phyloP scores from a whole-genome alignment of 2,329 filamentous ascomycete species.

The Decorospora gaudefroyi region DNA sequence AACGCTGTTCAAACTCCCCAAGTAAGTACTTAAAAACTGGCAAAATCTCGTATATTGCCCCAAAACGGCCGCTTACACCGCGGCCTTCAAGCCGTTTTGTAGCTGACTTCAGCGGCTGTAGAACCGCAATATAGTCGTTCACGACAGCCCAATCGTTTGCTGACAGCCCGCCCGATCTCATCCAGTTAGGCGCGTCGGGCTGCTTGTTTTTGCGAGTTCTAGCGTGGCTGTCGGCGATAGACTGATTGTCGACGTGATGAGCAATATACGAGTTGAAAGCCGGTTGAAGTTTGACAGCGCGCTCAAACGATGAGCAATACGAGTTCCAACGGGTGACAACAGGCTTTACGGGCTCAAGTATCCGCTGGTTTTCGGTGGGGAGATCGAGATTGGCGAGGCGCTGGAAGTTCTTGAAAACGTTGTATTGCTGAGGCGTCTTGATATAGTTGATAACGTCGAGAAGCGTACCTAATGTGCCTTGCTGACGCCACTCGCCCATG shows the following conservation, averaged over 20 bases:
- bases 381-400: background rate
- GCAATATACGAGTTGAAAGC: constrained; percentile 1
- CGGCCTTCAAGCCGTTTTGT: constrained; percentile 1
- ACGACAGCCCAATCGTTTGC: constrained; percentile 1
- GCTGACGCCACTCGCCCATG: background rate
- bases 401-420: background rate
- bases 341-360: background rate
- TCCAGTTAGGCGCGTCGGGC: background rate
- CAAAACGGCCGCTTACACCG: background rate
- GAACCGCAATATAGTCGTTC: background rate
- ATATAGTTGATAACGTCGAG: constrained; percentile 6
- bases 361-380: background rate
- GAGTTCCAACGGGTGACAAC: too few species aligned
- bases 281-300: background rate
- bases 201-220: background rate
- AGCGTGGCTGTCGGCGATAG: background rate
- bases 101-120: constrained; percentile 1
- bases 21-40: background rate
- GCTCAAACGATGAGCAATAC: background rate
- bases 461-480: background rate
- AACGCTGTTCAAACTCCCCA: background rate
- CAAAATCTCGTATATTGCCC: constrained; percentile 4
- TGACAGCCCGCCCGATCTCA: constrained; percentile 1
- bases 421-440: constrained; percentile 1
- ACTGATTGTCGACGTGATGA: background rate